Evolutionary conservation across 2,329 filamentous ascomycete species (phyloP), one percentile per base, ranked within the genome.

Genomic region (Phyllosticta citrichinensis): DNA sequence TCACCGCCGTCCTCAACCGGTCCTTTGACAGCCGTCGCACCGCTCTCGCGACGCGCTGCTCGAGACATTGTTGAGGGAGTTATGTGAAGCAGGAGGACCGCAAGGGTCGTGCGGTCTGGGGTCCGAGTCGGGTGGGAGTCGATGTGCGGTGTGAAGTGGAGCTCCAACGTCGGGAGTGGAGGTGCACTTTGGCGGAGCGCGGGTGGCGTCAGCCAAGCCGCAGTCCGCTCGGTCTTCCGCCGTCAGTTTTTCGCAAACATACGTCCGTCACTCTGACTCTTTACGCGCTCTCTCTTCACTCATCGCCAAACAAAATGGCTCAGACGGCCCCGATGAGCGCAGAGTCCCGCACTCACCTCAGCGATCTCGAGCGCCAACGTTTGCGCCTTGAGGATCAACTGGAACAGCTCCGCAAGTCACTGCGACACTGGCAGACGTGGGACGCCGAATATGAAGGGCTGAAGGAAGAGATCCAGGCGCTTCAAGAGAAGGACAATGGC

Each of bases 381-480:
- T 78, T 82, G 65, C 81, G 86, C 63, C 85, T 97, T 8, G 89
- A 96, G 73, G 82, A 85, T 47, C 91, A 87, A 65, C 82, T 96
- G 55, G 76, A 80, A 56, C 85, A 90, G 71, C 82, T 97, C 20
- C 84, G 84, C 60, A 84, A 87, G 68, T 86, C 88, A 6, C 80
- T 97, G 58, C 85, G 86, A 64, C 87, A 96, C 76, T 99, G 93
- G 93, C 88, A 89, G 65, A 87, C 86, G 60, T 95, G 89, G 83
- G 92, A 96, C 71, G 85, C 88, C 55, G 93, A 97, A 72, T 97
- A 97, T 73, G 90, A 96, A 70, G 84, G 87, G 24, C 80, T 97
- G 64, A 91, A 89, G 71, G 90, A 95, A 71, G 90, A 95, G 68
- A 82, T 97, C 30, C 75, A 84, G 58, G 78, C 77, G 3, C 71